Evolutionary conservation across 805 yeast genomes (phyloP), one percentile per base, ranked within the genome.

Genomic region (Cyberlindnera xylosilytica): DNA sequence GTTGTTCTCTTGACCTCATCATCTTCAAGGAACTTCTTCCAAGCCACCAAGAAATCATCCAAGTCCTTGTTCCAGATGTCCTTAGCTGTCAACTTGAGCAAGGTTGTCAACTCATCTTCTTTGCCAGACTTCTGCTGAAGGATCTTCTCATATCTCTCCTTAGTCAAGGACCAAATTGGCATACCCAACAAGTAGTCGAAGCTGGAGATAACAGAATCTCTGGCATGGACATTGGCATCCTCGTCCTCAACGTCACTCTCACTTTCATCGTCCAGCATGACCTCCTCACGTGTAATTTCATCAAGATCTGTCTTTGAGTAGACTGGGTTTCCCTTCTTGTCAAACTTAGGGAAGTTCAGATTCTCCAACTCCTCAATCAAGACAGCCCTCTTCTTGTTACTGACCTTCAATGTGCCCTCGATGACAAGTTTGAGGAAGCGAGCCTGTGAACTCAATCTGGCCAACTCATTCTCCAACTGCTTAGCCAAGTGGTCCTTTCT

Each of bases 91-190:
- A 79, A 70, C 41, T 75, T 73, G 52, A 89, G 73, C 52, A 93
- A 70, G 1, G 57, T 60, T 34, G 78, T 82, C 53, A 91, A 72
- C 58, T 87, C 95, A 11, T 62, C 69, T 59, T 88, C 91, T 56
- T 81, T 83, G 20, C 70, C 82, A 43, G 79, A 87, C 47, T 79
- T 75, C 60, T 90, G 95, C 41, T 73, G 73, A 54, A 89, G 68
- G 51, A 93, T 69, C 52, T 77, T 81, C 56, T 87, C 90, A 59
- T 90, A 93, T 54, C 93, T 77, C 65, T 93, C 99, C 45, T 73
- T 74, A 1, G 99, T 91, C 58, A 93, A 76, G 29, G 97, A 84
- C 93, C 97, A 88, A 50, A 93, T 81, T 27, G 89, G 78, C 96
- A 93, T 86, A 41, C 93, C 95, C 40, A 93, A 71, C 49, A 93